Base-by-base conservation (phyloP, 23 red algal species). In the Rhodosorus marinus region DNA sequence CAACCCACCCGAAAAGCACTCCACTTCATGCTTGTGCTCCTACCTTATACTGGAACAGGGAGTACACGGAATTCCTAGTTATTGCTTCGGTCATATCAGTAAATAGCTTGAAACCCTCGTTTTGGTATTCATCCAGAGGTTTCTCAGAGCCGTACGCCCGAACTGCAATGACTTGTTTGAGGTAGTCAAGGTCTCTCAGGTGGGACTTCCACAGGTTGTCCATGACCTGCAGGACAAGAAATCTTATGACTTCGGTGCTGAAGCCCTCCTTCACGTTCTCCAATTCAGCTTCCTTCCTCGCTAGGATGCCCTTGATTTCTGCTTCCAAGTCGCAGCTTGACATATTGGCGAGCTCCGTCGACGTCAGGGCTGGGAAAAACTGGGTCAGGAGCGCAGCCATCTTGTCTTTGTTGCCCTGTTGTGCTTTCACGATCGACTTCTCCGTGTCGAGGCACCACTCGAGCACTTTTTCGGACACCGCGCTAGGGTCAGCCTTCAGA, bases 191-290 rank as follows among this genome's bases (percentile, higher is more conserved):
- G 28, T 49, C 59, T 60, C 70, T 71, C 69, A 98, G 69, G 33
- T 98, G 90, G 6, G 80, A 64, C 17, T 45, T 49, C 90, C 90
- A 98, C n/a, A 79, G 67, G 24, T 62, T 66, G 32, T 98, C 90
- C 43, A 65, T 47, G 54, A 86, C 79, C 23, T 59, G 57, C 25
- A 98, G 69, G 56, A 61, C 70, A 17, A 98, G 45, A 35, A 73
- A 98, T 11, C 77, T 79, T 29, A 47, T 17, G 31, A 74, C 73
- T 17, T 73, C 68, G 0, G 26, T n/a, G n/a, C n/a, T n/a, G n/a
- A n/a, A n/a, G n/a, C n/a, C n/a, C n/a, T n/a, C n/a, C n/a, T n/a
- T n/a, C n/a, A n/a, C n/a, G n/a, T n/a, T n/a, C n/a, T n/a, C n/a
- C n/a, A n/a, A n/a, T n/a, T n/a, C n/a, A n/a, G n/a, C n/a, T n/a